A percentile compares a stretch with the other conserved stretches of the same genome.
Conservation (phyloP, 2,329 filamentous ascomycete species). For the Ophiostoma sp. region DNA sequence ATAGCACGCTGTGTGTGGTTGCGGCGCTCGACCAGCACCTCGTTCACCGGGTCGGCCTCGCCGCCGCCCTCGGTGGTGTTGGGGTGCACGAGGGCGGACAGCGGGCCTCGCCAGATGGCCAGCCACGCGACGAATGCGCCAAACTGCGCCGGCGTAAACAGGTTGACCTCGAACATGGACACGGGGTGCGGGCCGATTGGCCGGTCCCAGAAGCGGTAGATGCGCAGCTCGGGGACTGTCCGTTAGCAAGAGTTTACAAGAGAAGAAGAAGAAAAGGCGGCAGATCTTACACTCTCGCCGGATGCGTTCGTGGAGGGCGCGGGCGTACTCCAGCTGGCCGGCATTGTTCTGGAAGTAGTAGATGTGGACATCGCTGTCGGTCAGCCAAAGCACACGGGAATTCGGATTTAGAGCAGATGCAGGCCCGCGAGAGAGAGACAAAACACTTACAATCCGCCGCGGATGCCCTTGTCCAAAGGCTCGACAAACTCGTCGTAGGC, state of each 20-base stretch:
- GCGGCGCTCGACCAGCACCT: constrained; percentile 36
- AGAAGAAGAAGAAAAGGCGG: not conserved
- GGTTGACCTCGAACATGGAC: constrained; percentile 88
- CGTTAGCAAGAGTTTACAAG: not conserved
- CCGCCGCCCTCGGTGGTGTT: constrained; percentile 56
- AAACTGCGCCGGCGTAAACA: constrained; percentile 81
- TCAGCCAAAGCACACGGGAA: not conserved
- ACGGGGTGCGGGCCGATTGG: constrained; percentile 78
- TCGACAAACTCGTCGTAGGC: constrained; percentile 65
- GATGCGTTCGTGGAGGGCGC: constrained; percentile 70
- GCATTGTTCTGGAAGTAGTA: constrained; percentile 67
- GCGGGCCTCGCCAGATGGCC: constrained; percentile 70
- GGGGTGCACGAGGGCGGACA: constrained; percentile 75
- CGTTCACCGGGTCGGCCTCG: constrained; percentile 27
- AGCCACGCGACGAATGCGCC: constrained; percentile 86
- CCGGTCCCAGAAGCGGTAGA: constrained; percentile 70
- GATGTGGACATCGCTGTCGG: constrained; percentile 67
- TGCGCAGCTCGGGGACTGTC: constrained; percentile 73
- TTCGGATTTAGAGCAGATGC: too few relatives aligned
- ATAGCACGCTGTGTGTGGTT: constrained; percentile 65
- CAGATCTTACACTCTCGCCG: constrained; percentile 63
- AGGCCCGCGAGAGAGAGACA: too few relatives aligned
- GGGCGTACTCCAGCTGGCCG: constrained; percentile 61
- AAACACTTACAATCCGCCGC: constrained; percentile 63
- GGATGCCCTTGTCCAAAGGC: constrained; percentile 59